Evolutionary conservation across 1,284 basidiomycete genomes (phyloP).

Genomic region (Pterulicium gracile): DNA sequence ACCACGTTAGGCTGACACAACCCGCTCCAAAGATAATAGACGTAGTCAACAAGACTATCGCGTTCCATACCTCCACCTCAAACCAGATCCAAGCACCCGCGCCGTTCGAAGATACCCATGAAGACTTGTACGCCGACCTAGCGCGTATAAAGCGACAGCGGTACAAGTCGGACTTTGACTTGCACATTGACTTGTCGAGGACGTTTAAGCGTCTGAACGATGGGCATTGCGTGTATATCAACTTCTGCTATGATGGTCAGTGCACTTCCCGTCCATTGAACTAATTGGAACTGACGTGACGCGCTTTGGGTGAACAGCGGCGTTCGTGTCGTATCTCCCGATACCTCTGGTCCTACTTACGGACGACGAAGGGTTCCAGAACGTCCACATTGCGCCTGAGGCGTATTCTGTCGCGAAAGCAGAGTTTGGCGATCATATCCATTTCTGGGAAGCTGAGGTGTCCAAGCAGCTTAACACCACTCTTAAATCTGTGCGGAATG

Average conservation of each 20-base stretch:
- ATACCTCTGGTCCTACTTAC: background rate
- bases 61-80: slow-evolving; percentile 1
- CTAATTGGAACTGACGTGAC: background rate
- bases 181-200: background rate
- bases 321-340: background rate
- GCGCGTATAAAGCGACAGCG: background rate
- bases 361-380: background rate
- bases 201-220: background rate
- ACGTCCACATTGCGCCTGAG: slow-evolving; percentile 1
- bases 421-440: slow-evolving; percentile 25
- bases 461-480: slow-evolving; percentile 22
- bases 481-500: slow-evolving; percentile 18
- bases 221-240: slow-evolving; percentile 2
- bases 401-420: slow-evolving; percentile 13
- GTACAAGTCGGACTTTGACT: slow-evolving; percentile 1
- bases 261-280: background rate
- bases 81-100: slow-evolving; percentile 2
- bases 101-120: slow-evolving; percentile 3
- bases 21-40: background rate
- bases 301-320: background rate
- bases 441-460: slow-evolving; percentile 25
- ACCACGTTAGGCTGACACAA: too few relatives aligned
- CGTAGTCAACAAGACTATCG: slow-evolving; percentile 4
- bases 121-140: slow-evolving; percentile 1
- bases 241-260: slow-evolving; percentile 2